These are phyloP conservation scores for Boletus insuetus DNA, from an alignment of 768 basidiomycete species.

Conservation along the genomic window DNA sequence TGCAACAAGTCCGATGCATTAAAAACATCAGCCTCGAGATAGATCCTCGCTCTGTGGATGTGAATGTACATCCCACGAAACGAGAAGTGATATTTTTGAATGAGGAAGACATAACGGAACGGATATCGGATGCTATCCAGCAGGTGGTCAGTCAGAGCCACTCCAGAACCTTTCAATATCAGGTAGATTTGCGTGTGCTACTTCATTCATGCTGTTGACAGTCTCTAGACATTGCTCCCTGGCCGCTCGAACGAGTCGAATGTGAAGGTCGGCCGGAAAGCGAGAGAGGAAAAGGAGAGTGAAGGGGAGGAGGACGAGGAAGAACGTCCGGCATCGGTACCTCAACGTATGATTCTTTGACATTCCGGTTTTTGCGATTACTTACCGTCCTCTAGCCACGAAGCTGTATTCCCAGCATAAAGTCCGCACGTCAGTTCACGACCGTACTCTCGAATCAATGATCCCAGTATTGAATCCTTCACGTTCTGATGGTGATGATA, in stretches of 20 bases:
- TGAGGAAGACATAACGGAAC: constrained; percentile 81
- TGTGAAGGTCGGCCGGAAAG: constrained; percentile 27
- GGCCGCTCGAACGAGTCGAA: constrained; percentile 41
- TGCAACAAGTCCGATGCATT: background rate
- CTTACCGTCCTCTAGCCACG: constrained; percentile 29
- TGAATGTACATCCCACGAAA: constrained; percentile 98
- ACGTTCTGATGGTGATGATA: constrained; percentile 33
- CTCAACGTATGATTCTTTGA: constrained; percentile 22
- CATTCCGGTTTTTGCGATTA: background rate
- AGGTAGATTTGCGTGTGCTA: constrained; percentile 38
- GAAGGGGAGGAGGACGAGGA: constrained; percentile 32
- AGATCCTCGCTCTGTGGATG: constrained; percentile 86
- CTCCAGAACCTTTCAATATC: constrained; percentile 71
- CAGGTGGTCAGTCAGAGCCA: constrained; percentile 60
- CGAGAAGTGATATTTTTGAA: constrained; percentile 93
- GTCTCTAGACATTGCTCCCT: constrained; percentile 55
- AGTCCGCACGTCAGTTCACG: constrained; percentile 83
- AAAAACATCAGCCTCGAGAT: constrained; percentile 60
- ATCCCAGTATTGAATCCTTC: constrained; percentile 66
- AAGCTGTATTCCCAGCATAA: constrained; percentile 80
- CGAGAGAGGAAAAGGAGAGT: constrained; percentile 39
- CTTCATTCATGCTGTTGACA: background rate
- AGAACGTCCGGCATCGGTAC: constrained; percentile 23
- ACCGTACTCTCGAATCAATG: constrained; percentile 95
- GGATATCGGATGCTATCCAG: constrained; percentile 72